Evolutionary conservation across 164 flowering plant genomes (phyloP).

Genomic region (Cinnamomum chago): DNA sequence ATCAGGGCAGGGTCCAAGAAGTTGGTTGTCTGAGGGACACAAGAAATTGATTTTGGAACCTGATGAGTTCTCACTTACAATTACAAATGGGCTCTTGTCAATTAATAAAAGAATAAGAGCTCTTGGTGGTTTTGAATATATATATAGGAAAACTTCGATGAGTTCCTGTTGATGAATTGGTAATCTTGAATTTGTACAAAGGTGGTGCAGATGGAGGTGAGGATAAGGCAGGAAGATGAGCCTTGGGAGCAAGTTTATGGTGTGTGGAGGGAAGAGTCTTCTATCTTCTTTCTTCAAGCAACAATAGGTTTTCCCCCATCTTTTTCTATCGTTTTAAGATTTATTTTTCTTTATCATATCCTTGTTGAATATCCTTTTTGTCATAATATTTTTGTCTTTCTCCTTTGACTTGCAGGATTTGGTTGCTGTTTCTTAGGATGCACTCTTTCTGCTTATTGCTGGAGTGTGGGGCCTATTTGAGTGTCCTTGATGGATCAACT

Average conservation of each 20-base stretch:
- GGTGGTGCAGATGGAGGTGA: not conserved
- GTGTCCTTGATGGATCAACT: not conserved
- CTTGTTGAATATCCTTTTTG: not conserved
- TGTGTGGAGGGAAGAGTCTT: conserved; percentile 27
- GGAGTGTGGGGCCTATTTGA: not conserved
- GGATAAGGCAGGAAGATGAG: conserved; percentile 10
- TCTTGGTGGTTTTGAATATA: not conserved
- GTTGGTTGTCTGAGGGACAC: not conserved
- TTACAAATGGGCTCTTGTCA: too few relatives aligned
- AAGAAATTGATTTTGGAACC: not conserved
- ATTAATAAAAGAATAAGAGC: not conserved
- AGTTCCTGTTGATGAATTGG: not conserved
- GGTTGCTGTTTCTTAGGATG: conserved; percentile 5
- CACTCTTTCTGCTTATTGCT: not conserved
- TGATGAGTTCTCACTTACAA: not conserved
- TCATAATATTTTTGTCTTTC: not conserved
- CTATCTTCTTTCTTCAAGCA: not conserved
- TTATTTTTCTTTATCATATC: not conserved
- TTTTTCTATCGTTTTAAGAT: not conserved
- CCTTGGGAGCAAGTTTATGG: conserved; percentile 44
- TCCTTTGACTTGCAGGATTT: not conserved
- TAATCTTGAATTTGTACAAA: not conserved
- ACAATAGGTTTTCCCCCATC: not conserved
- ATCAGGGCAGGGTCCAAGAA: too few relatives aligned
- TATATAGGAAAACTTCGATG: not conserved